These are phyloP conservation scores for Coemansia javaensis DNA, from an alignment of 192 early-diverging fungal species.

Conservation along the genomic window DNA sequence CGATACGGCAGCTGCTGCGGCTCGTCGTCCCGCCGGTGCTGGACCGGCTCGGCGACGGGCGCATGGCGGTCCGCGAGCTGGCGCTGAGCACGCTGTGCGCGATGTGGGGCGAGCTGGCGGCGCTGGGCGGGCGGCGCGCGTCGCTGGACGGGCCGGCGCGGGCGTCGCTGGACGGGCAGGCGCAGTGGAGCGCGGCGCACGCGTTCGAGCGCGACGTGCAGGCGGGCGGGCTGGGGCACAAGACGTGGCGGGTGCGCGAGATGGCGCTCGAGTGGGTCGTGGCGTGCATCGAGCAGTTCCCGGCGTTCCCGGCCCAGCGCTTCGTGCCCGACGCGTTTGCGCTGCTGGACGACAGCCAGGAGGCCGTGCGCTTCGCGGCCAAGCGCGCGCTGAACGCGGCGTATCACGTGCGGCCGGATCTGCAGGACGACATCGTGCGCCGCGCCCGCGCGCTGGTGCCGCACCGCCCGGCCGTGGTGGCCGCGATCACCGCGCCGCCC, in stretches of 20 bases:
- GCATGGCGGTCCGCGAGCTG: slow-evolving; percentile 42
- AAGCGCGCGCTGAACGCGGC: slow-evolving; percentile 45
- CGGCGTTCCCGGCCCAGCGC: slow-evolving; percentile 29
- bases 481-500: slow-evolving; percentile 37
- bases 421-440: slow-evolving; percentile 36
- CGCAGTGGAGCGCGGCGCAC: slow-evolving; percentile 28
- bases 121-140: slow-evolving; percentile 12
- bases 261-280: slow-evolving; percentile 48
- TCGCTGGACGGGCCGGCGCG: slow-evolving; percentile 3
- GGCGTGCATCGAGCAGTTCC: slow-evolving; percentile 29
- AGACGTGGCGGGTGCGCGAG: slow-evolving; percentile 48
- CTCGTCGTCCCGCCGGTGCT: slow-evolving; percentile 39
- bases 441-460: slow-evolving; percentile 14
- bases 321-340: slow-evolving; percentile 25
- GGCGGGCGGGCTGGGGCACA: slow-evolving; percentile 38
- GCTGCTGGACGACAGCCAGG: slow-evolving; percentile 47
- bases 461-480: slow-evolving; percentile 23
- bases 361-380: slow-evolving; percentile 42
- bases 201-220: slow-evolving; percentile 49
- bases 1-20: slow-evolving; percentile 29
- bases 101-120: slow-evolving; percentile 32
- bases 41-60: slow-evolving; percentile 44
- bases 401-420: slow-evolving; percentile 35
- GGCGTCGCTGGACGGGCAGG: slow-evolving; percentile 13
- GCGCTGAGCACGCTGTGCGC: slow-evolving; percentile 27